Percentiles rank a stretch among this genome's conserved stretches.
Evolutionary conservation across 257 asterid genomes (phyloP).

Genomic region (Fraxinus anomala): DNA sequence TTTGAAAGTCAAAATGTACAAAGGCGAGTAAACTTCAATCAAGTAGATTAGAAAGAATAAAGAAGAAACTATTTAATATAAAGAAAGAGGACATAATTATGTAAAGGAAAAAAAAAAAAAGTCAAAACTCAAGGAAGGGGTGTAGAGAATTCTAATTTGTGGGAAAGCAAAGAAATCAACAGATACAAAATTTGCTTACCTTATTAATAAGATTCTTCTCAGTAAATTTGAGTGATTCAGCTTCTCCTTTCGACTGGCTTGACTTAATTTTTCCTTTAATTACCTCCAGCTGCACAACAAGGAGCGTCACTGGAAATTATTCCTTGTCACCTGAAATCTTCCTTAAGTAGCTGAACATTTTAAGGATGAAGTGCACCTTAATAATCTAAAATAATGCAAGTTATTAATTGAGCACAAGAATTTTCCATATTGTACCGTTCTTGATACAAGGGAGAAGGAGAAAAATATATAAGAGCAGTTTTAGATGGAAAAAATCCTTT

Average conservation of each 20-base stretch:
- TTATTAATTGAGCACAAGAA: background rate
- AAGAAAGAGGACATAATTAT: conserved; percentile 10
- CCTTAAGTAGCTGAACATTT: background rate
- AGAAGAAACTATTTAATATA: conserved; percentile 3
- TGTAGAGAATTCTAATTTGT: background rate
- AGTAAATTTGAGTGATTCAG: conserved; percentile 71
- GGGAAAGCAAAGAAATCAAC: background rate
- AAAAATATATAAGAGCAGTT: background rate
- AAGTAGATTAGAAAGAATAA: conserved; percentile 2
- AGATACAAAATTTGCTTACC: conserved; percentile 40
- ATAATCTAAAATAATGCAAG: conserved; percentile 15
- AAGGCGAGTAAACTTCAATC: conserved; percentile 2
- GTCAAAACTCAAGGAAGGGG: background rate
- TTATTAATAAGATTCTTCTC: conserved; percentile 80
- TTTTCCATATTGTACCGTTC: conserved; percentile 1
- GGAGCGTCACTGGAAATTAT: conserved; percentile 11
- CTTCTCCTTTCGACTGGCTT: conserved; percentile 83
- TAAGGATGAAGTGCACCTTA: conserved; percentile 15
- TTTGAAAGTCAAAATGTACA: background rate
- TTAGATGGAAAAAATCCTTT: background rate
- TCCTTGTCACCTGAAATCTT: background rate
- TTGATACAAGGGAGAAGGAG: conserved; percentile 7
- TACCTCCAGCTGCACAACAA: conserved; percentile 61
- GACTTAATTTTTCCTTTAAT: conserved; percentile 59
- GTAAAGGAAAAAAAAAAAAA: conserved; percentile 6